Evolutionary conservation across 768 basidiomycete genomes (phyloP), one percentile per base, ranked within the genome.

Genomic region (Sarcomyxa edulis): DNA sequence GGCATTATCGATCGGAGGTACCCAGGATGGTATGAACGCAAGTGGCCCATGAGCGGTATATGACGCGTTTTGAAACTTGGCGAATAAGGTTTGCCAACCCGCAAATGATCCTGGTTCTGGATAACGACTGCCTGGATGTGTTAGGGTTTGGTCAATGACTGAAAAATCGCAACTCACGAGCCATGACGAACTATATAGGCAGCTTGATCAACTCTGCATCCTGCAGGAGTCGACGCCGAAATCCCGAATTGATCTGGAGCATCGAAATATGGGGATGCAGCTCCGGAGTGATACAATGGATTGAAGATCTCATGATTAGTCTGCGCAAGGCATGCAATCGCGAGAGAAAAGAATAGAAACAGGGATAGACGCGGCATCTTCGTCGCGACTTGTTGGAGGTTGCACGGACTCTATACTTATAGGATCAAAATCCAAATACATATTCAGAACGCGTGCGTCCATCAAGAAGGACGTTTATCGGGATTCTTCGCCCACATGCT

Each of bases 131-230:
- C 10, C n/a, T 25, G 5, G 7, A 25, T 14, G 37, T 39, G 15
- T 20, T 9, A 23, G 8, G 11, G 27, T 12, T 26, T 20, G 19
- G 18, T 18, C 19, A 14, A 31, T 5, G 6, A 19, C 16, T 37
- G 15, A 15, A 35, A 32, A 9, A n/a, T 31, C 6, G 18, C 2
- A 5, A 53, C 61, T 26, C 39, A 62, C 65, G 67, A 56, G 40
- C 67, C 68, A 44, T 71, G 69, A 0, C 69, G 61, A 2, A 67
- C 40, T 10, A 69, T 66, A 39, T 68, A 71, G 3, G 67, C 66
- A 0, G 68, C 67, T 42, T 67, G 66, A 24, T 69, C 67, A 1
- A 71, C 65, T 2, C 51, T 47, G 39, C 68, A 71, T 16, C 62
- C 63, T 1, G 49, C 35, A 3, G 69, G 68, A 2, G 60, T 65